Base-by-base conservation (phyloP, 1,284 basidiomycete species). In the Boletus nobilissimus region DNA sequence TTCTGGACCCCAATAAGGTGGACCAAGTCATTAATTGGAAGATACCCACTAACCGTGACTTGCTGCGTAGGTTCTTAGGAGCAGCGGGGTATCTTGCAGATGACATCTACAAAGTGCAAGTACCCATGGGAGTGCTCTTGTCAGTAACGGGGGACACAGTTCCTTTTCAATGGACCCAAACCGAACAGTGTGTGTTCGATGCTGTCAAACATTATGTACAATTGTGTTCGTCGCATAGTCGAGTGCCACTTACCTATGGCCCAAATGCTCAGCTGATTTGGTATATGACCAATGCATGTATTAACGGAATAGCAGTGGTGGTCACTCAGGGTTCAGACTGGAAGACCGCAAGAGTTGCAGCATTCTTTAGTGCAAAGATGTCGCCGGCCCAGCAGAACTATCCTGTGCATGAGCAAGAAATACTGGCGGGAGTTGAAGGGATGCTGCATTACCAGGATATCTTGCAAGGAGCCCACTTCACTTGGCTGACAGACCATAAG, bases 71-170 rank as follows among this genome's bases (percentile, higher is more conserved):
- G 9, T 72, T 72, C 14, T 8, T 72, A 2, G 62, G 71, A 3
- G 5, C 38, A 0, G 57, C 38, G 2, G 62, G 71, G 1, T 72
- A 72, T 7, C 60, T 72, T 1, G 63, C 46, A 1, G 62, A 65
- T n/a, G 29, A 72, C 43, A 88, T 64, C 8, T 63, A 63, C 9
- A 32, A 22, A 11, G 60, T 72, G 2, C 24, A 16, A 0, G 19
- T 63, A 2, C 70, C 34, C 1, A 24, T 64, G 9, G 60, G 62
- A 3, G 43, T 64, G 3, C 9, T 63, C 8, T 46, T 5, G 51
- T 39, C 13, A 26, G 10, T 71, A 3, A 72, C 57, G 1, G 60
- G 60, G 16, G 3, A 39, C 64, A 1, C 16, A 64, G 0, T 63
- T n/a, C 6, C n/a, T 3, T 72, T 72, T 60, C 38, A 24, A 2